phyloP scores from a whole-genome alignment of 371 early-diverging fungal species.

The Mortierella sp. region DNA sequence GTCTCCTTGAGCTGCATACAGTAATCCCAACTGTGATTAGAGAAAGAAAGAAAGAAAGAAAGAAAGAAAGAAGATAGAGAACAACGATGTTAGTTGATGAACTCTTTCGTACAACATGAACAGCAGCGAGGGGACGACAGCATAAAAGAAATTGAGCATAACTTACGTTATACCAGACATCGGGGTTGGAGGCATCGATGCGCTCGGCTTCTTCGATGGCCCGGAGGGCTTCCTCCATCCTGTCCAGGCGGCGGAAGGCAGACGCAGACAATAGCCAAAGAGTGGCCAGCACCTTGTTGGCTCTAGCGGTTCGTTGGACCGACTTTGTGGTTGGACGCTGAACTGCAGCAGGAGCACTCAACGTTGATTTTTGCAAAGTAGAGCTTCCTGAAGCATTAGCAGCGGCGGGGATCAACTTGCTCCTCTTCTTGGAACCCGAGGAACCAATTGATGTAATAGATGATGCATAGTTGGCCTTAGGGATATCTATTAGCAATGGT shows the following conservation, averaged over 20 bases:
- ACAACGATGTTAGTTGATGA: not conserved
- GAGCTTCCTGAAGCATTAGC: not conserved
- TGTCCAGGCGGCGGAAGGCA: constrained; percentile 67
- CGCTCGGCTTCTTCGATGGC: constrained; percentile 78
- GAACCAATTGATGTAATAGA: constrained; percentile 59
- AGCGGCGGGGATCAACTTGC: constrained; percentile 17
- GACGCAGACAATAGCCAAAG: constrained; percentile 74
- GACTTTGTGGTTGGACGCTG: constrained; percentile 29
- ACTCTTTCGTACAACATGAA: not conserved
- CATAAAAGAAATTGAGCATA: not conserved
- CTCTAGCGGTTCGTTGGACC: constrained; percentile 51
- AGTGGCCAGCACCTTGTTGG: constrained; percentile 60
- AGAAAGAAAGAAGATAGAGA: not conserved
- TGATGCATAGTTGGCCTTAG: constrained; percentile 59
- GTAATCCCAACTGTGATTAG: constrained; percentile 57
- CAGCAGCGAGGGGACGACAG: too few relatives aligned
- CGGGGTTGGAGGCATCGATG: constrained; percentile 63
- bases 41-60: not conserved
- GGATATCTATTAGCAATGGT: constrained; percentile 33
- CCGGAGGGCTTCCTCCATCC: constrained; percentile 73
- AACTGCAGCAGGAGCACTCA: constrained; percentile 15
- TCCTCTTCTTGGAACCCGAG: constrained; percentile 30
- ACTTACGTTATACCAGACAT: constrained; percentile 70
- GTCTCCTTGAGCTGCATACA: constrained; percentile 60
- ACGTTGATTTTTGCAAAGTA: constrained; percentile 8